phyloP scores from a whole-genome alignment of 345 rosid species.

The Diplotaxis tenuifolia region DNA sequence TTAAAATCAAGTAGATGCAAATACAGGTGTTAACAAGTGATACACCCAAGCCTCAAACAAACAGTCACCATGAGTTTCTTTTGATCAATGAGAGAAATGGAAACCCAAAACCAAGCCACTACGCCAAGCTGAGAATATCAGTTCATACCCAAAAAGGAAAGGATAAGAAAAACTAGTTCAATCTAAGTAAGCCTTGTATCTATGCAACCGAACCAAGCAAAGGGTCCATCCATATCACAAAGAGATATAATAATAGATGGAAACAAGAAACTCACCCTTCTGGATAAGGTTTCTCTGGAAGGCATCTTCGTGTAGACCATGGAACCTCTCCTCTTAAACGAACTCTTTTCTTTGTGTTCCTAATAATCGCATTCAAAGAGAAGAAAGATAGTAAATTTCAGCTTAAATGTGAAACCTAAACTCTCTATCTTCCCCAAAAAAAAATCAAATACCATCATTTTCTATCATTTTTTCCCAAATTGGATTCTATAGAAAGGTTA shows the following conservation, averaged over 20 bases:
- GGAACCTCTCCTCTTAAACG: constrained; percentile 85
- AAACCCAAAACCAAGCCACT: constrained; percentile 3
- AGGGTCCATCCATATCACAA: not conserved
- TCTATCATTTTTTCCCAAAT: not conserved
- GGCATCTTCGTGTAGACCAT: constrained; percentile 94
- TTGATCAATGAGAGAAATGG: not conserved
- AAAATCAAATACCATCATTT: not conserved
- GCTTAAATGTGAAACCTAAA: not conserved
- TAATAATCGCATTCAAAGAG: constrained; percentile 24
- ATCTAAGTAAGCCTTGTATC: constrained; percentile 1
- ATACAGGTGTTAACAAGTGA: constrained; percentile 8
- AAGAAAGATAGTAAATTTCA: not conserved
- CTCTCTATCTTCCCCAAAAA: not conserved
- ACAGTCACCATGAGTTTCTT: not conserved
- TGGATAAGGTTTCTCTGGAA: constrained; percentile 63
- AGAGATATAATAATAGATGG: constrained; percentile 10
- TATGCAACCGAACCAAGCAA: not conserved
- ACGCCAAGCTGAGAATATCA: constrained; percentile 3
- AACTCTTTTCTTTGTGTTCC: constrained; percentile 78
- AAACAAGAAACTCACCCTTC: constrained; percentile 47
- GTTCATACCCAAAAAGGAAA: constrained; percentile 25
- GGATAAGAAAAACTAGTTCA: not conserved
- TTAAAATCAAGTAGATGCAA: constrained; percentile 41
- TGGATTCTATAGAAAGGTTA: not conserved
- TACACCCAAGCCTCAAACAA: not conserved